phyloP scores from a whole-genome alignment of 2,329 filamentous ascomycete species.

The Ophiosphaerella narmari region DNA sequence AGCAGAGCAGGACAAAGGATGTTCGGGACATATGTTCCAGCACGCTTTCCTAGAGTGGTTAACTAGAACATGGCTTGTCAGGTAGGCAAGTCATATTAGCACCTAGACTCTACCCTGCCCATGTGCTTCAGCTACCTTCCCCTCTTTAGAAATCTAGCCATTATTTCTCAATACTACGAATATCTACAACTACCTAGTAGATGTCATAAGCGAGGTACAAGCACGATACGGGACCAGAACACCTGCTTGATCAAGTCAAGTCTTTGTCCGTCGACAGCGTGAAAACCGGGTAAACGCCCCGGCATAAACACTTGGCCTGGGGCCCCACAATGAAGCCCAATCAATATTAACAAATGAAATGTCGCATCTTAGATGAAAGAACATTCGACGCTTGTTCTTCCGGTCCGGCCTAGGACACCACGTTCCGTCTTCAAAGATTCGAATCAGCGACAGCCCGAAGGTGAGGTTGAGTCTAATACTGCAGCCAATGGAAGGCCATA shows the following conservation, averaged over 20 bases:
- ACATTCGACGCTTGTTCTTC: slow-evolving; percentile 12
- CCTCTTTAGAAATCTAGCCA: too few relatives aligned
- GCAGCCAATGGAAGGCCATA: slow-evolving; percentile 4
- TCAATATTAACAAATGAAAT: slow-evolving; percentile 13
- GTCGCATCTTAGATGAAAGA: slow-evolving; percentile 7
- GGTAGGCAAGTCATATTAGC: too few relatives aligned
- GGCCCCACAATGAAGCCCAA: slow-evolving; percentile 14
- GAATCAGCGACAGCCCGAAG: slow-evolving; percentile 11
- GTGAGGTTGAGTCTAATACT: slow-evolving; percentile 5
- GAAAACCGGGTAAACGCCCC: slow-evolving; percentile 18
- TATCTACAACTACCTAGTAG: too few relatives aligned
- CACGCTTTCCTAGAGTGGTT: too few relatives aligned
- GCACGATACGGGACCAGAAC: neutral
- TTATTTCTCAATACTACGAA: too few relatives aligned
- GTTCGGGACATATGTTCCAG: too few relatives aligned
- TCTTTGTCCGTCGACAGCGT: slow-evolving; percentile 5
- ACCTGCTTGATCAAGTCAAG: slow-evolving; percentile 6
- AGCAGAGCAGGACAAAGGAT: neutral
- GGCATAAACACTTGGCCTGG: slow-evolving; percentile 5
- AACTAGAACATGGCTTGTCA: too few relatives aligned
- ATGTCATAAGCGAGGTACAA: neutral
- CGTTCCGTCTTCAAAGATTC: slow-evolving; percentile 5
- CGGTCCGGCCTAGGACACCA: slow-evolving; percentile 2
- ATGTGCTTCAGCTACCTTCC: too few relatives aligned
- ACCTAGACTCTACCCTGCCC: too few relatives aligned